These are phyloP conservation scores for Saccharomycopsis sp. DNA, from an alignment of 805 yeast genomes.

Conservation along the genomic window DNA sequence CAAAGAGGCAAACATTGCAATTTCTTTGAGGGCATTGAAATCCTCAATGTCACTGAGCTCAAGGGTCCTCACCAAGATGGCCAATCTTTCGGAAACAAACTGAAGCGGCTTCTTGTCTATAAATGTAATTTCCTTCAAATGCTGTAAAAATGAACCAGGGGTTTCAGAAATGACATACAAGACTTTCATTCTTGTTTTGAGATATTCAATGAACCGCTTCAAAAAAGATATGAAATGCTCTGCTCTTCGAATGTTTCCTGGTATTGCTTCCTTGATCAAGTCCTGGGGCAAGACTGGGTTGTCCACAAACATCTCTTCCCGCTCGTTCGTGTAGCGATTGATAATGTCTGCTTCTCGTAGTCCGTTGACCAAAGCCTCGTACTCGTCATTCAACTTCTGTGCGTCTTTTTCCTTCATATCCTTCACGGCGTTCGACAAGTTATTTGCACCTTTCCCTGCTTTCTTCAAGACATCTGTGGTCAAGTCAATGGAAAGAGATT, in stretches of 20 bases:
- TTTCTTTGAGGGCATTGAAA: conserved; percentile 84
- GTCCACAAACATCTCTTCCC: conserved; percentile 63
- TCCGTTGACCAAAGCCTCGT: conserved; percentile 85
- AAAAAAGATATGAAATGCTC: conserved; percentile 93
- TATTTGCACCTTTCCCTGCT: conserved; percentile 81
- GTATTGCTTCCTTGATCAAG: conserved; percentile 83
- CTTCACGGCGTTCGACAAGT: conserved; percentile 72
- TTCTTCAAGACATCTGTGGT: conserved; percentile 82
- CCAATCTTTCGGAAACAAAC: conserved; percentile 86
- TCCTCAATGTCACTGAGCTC: conserved; percentile 87
- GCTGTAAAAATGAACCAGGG: conserved; percentile 86
- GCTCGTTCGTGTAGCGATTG: conserved; percentile 36
- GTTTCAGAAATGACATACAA: conserved; percentile 97
- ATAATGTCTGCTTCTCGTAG: conserved; percentile 71
- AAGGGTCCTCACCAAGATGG: conserved; percentile 79
- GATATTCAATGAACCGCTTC: conserved; percentile 85
- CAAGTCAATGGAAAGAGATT: conserved; percentile 81
- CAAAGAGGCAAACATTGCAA: conserved; percentile 93
- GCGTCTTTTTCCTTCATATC: conserved; percentile 79
- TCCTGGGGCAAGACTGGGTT: conserved; percentile 85
- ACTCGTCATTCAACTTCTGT: conserved; percentile 77
- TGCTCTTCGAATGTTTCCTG: conserved; percentile 94
- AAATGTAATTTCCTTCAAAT: conserved; percentile 84
- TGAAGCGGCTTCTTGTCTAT: conserved; percentile 87
- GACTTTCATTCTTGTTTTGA: conserved; percentile 96